phyloP scores from a whole-genome alignment of 768 basidiomycete genomes.

The Saitozyma podzolica region DNA sequence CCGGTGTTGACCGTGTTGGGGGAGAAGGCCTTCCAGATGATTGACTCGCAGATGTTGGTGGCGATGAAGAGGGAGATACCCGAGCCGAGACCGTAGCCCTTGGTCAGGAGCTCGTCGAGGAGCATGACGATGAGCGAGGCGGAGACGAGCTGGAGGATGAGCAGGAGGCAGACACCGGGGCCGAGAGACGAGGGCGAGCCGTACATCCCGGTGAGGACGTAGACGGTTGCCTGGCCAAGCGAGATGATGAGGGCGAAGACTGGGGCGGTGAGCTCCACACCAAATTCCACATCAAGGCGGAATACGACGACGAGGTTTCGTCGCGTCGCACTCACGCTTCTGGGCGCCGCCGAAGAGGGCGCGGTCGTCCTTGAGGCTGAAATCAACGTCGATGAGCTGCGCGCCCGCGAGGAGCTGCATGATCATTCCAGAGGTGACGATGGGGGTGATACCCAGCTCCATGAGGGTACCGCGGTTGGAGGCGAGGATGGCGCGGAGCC shows the following conservation, averaged over 20 bases:
- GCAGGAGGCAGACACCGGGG: constrained; percentile 91
- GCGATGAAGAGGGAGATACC: constrained; percentile 99
- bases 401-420: constrained; percentile 99
- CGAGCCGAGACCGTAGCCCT: constrained; percentile 97
- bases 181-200: constrained; percentile 90
- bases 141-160: constrained; percentile 92
- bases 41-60: constrained; percentile 99
- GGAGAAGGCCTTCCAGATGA: constrained; percentile 99
- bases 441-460: constrained; percentile 98
- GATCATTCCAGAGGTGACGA: constrained; percentile 98
- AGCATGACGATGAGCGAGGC: constrained; percentile 96
- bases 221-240: constrained; percentile 94
- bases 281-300: neutral
- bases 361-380: constrained; percentile 92
- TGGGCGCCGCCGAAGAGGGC: constrained; percentile 94
- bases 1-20: constrained; percentile 98
- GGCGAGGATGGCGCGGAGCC: constrained; percentile 99
- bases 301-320: neutral
- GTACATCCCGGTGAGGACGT: constrained; percentile 94
- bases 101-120: constrained; percentile 97
- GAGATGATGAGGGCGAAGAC: constrained; percentile 96
- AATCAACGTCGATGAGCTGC: constrained; percentile 96
- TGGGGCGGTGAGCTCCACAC: constrained; percentile 47
- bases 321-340: constrained; percentile 71
- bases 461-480: constrained; percentile 98